A percentile compares a stretch with the other conserved stretches of the same genome.
Conservation (phyloP, 2,329 filamentous ascomycete species). For the Aspergillus sp. region DNA sequence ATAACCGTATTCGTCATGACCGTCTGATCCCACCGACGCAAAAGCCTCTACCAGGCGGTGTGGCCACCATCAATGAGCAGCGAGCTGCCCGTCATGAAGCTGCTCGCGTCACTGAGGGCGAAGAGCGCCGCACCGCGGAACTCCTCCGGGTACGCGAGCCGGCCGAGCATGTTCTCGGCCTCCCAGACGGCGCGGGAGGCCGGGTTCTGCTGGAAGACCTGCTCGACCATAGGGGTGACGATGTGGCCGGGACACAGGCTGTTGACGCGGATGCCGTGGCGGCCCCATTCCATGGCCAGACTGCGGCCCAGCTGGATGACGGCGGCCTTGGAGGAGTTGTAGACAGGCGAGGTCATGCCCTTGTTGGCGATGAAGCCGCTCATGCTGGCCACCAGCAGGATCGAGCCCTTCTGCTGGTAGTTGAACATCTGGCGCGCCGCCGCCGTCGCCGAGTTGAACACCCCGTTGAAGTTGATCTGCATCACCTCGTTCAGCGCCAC, state of each 20-base stretch:
- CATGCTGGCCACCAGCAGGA: constrained; percentile 52
- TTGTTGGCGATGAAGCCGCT: constrained; percentile 51
- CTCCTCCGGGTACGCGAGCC: constrained; percentile 55
- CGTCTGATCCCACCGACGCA: not conserved
- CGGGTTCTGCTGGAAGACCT: constrained; percentile 72
- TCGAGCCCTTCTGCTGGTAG: constrained; percentile 48
- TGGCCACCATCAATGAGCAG: constrained; percentile 72
- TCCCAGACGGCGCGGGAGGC: constrained; percentile 51
- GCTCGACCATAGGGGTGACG: constrained; percentile 72
- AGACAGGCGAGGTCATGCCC: constrained; percentile 42
- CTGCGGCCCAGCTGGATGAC: constrained; percentile 52
- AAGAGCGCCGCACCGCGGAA: constrained; percentile 66
- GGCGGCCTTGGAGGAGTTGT: constrained; percentile 56
- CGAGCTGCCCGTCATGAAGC: constrained; percentile 69
- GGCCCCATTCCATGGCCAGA: constrained; percentile 54
- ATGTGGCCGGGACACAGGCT: constrained; percentile 54
- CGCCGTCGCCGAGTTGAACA: constrained; percentile 48
- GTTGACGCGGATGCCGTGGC: constrained; percentile 53
- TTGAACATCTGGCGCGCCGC: constrained; percentile 50
- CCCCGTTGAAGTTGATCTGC: constrained; percentile 50
- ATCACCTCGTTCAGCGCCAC: constrained; percentile 44
- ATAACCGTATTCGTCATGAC: not conserved
- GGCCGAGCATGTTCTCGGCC: constrained; percentile 51
- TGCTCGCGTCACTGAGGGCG: constrained; percentile 64
- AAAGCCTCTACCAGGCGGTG: constrained; percentile 30